Percentiles rank a stretch among this genome's conserved stretches.
Evolutionary conservation across 202 grass and related monocot species (phyloP).

Genomic region (Eragrostis tef): DNA sequence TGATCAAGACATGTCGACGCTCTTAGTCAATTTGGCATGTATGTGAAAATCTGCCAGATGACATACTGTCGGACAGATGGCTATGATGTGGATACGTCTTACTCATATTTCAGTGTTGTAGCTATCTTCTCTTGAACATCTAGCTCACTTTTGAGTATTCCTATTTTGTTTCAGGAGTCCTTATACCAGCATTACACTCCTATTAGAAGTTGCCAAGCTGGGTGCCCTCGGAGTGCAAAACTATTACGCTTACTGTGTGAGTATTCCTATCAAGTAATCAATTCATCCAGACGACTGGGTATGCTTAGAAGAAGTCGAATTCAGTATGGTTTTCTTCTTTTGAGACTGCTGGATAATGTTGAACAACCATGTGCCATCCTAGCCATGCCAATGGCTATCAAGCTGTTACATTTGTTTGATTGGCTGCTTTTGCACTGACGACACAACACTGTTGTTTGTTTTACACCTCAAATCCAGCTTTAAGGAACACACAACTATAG

Average conservation of each 20-base stretch:
- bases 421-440: background rate
- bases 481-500: no score
- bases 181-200: background rate
- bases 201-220: background rate
- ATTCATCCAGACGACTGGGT: no score
- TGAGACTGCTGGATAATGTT: no score
- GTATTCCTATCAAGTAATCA: background rate
- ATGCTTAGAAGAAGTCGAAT: no score
- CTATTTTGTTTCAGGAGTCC: conserved; percentile 12
- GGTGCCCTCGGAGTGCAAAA: conserved; percentile 5
- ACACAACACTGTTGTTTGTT: background rate
- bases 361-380: background rate
- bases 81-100: background rate
- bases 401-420: background rate
- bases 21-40: no score
- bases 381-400: background rate
- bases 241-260: background rate
- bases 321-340: no score
- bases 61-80: background rate
- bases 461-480: background rate
- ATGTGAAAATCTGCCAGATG: background rate
- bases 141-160: background rate
- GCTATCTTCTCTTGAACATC: background rate
- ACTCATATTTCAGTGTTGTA: background rate
- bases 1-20: no score